Evolutionary conservation across 2,329 filamentous ascomycete genomes (phyloP), one percentile per base, ranked within the genome.

Genomic region (Magnaporthiopsis rhizophila): DNA sequence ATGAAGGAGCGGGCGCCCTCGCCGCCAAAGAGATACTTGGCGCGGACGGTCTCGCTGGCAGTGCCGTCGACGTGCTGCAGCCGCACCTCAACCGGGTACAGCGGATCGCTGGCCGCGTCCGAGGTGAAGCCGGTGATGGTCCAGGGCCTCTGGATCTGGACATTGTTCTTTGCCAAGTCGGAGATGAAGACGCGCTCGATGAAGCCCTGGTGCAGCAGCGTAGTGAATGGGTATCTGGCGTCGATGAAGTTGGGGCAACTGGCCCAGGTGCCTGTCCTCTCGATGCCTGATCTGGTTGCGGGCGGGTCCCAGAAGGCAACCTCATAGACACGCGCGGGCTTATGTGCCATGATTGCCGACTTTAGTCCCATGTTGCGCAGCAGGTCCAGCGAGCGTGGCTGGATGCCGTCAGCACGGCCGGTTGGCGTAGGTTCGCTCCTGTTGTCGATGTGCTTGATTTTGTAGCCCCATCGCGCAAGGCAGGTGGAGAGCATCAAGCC

Each of bases 371-470:
- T 91, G 73, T 96, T 97, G 63, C 90, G 87, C 61, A 97, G 81
- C 21, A 97, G 84, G 70, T 97, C 92, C 30, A 96, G 81, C 0
- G 92, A 96, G 56, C 93, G 88, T 53, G 92, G 92, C 78, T 97
- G 92, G 65, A 97, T 96, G 67, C 92, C 92, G 76, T 97, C 92
- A 64, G 92, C 93, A 68, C 92, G 90, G 63, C 92, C 92, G 26
- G 92, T 96, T 2, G 86, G 73, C 15, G 92, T 97, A 21, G 92
- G 92, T 71, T 94, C 90, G 2, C 91, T 82, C 65, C 92, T 85
- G 77, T 96, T 96, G 78, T 97, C 93, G 72, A 97, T 92, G 77
- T 97, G 92, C 81, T 94, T 96, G 76, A 97, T 91, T 75, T 87
- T 92, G 81, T 97, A 97, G 26, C 93, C 93, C 91, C 92, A 97